Percentiles rank a stretch among this genome's conserved stretches.
phyloP scores from a whole-genome alignment of 2,329 filamentous ascomycete genomes.

The Xylariomycetidae sp. region DNA sequence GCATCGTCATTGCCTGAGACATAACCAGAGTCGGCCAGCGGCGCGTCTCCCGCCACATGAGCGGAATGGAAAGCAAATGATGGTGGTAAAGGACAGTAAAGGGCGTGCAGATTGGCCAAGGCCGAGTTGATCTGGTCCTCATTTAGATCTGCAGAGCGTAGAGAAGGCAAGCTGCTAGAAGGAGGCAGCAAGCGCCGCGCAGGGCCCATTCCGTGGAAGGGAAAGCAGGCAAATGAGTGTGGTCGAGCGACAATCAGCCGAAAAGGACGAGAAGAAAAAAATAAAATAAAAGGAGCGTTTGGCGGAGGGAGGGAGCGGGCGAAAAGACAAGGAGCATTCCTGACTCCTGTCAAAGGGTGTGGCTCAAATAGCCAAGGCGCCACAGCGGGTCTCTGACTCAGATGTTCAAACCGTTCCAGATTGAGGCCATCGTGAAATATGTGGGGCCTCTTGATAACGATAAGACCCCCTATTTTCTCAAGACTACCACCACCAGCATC shows the following conservation, averaged over 20 bases:
- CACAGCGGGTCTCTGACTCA: conserved; percentile 11
- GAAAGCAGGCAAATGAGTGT: no score
- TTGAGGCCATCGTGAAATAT: conserved; percentile 21
- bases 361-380: no score
- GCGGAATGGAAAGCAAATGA: conserved; percentile 20
- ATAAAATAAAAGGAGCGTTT: background rate
- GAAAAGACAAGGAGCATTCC: no score
- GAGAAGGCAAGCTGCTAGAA: conserved; percentile 36
- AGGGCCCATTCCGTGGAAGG: conserved; percentile 24
- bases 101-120: conserved; percentile 29
- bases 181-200: conserved; percentile 32
- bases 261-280: background rate
- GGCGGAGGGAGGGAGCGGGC: background rate
- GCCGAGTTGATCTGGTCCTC: conserved; percentile 26
- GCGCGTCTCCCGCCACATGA: conserved; percentile 8
- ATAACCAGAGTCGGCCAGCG: conserved; percentile 26
- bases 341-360: no score
- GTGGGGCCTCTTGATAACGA: conserved; percentile 10
- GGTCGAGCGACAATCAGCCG: no score
- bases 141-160: conserved; percentile 27
- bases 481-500: no score
- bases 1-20: conserved; percentile 20
- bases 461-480: conserved; percentile 7
- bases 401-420: conserved; percentile 16
- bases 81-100: conserved; percentile 34